Evolutionary conservation across 495 filamentous ascomycete genomes (phyloP), one percentile per base, ranked within the genome.

Genomic region (Monascus purpureus): DNA sequence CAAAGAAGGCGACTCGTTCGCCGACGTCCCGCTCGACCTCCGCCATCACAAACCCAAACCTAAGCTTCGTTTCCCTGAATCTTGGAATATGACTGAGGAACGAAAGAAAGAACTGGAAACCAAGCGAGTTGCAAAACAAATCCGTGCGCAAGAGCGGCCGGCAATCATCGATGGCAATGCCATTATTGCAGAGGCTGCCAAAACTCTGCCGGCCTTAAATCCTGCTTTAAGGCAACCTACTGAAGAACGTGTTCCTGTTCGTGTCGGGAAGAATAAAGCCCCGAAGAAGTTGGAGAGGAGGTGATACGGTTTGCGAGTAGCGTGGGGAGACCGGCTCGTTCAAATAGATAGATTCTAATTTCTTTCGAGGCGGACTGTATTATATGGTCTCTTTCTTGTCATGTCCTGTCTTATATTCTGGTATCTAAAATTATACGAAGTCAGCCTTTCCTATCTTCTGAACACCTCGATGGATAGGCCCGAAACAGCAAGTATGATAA

Each of bases 11-110:
- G 90, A 97, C 42, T 75, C 70, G 25, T 95, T 94, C 43, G 72
- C 75, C 34, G 88, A 99, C 50, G 57, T 99, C 13, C 88, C 92
- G 8, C 65, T 96, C 8, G 88, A 97, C 50, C 80, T 82, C 20
- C 71, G 90, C 43, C 88, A 96, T 50, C 77, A 92, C 56, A 76
- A 71, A 45, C 66, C 68, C 32, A 87, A 81, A 58, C 32, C 36
- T 25, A 70, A 70, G 42, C 67, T 65, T 18, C 68, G 58, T 34
- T 96, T 94, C 60, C 90, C 90, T 1, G 64, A 72, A 37, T 66
- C 72, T 33, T 97, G 90, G 90, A 67, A 63, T 25, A 59, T 95
- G 71, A 84, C 74, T 4, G 61, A 71, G 34, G 65, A 75, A 55
- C 68, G 83, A 39, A 73, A 62, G 49, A 50, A 60, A 43, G 64